Percentiles rank a stretch among this genome's conserved stretches.
phyloP scores from a whole-genome alignment of 805 yeast species.

The Debaryomyces tyrocola region DNA sequence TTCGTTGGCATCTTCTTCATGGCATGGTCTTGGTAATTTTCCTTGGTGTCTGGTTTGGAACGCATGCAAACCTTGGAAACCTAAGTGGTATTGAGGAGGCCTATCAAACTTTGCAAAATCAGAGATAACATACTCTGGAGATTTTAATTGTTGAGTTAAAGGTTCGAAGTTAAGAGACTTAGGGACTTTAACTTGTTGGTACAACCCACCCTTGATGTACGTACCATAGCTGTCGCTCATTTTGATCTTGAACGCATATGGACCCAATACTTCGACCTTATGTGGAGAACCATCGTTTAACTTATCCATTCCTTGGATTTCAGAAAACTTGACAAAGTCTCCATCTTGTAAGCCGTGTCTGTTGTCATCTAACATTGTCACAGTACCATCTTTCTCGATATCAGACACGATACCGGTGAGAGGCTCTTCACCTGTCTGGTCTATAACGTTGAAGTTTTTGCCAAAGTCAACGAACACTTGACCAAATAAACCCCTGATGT shows the following conservation, averaged over 20 bases:
- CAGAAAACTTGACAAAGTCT: conserved; percentile 80
- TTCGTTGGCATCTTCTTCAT: conserved; percentile 72
- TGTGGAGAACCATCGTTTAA: conserved; percentile 73
- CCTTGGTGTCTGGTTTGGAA: conserved; percentile 66
- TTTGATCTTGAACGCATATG: conserved; percentile 84
- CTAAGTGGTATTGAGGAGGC: conserved; percentile 86
- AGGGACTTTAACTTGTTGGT: conserved; percentile 91
- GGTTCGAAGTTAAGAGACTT: conserved; percentile 59
- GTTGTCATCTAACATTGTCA: conserved; percentile 87
- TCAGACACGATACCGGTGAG: conserved; percentile 83
- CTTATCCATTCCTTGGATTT: conserved; percentile 75
- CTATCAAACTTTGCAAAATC: conserved; percentile 95
- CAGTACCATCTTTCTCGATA: conserved; percentile 84
- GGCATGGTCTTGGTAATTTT: conserved; percentile 72
- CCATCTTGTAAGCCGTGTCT: conserved; percentile 96
- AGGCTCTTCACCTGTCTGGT: conserved; percentile 93
- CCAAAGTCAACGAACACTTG: conserved; percentile 91
- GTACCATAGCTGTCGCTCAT: conserved; percentile 56
- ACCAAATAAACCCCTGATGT: conserved; percentile 86
- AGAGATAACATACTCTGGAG: conserved; percentile 77
- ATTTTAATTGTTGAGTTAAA: conserved; percentile 60
- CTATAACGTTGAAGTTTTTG: conserved; percentile 71
- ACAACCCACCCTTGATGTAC: conserved; percentile 82
- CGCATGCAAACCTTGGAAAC: conserved; percentile 83
- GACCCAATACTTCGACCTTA: conserved; percentile 86